Percentiles rank a stretch among this genome's conserved stretches.
phyloP scores from a whole-genome alignment of 768 basidiomycete species.

The Tricholoma furcatifolium region DNA sequence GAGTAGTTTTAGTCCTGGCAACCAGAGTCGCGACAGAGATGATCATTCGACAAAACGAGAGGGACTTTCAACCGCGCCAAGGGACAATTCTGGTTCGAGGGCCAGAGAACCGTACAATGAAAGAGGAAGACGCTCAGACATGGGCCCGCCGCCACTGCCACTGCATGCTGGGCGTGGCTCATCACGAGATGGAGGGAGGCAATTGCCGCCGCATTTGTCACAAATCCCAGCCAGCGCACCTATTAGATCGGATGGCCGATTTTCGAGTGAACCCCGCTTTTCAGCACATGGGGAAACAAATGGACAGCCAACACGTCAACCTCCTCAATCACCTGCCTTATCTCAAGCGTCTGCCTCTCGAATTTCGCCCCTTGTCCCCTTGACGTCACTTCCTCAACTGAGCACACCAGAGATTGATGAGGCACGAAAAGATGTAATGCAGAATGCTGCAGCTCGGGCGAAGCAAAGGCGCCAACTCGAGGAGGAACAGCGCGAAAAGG shows the following conservation, averaged over 20 bases:
- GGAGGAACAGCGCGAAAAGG: constrained; percentile 78
- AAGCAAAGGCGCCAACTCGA: constrained; percentile 77
- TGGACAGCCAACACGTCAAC: constrained; percentile 25
- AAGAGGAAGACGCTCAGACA: constrained; percentile 41
- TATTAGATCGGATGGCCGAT: constrained; percentile 32
- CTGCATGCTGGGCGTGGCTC: constrained; percentile 30
- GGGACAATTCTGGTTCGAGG: constrained; percentile 26
- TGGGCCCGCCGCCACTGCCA: constrained; percentile 55
- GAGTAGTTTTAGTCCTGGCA: constrained; percentile 21
- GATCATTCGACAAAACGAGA: constrained; percentile 30
- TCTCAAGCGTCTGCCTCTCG: constrained; percentile 39
- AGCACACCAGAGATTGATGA: constrained; percentile 55
- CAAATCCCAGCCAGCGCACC: constrained; percentile 29
- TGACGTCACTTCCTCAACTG: constrained; percentile 31
- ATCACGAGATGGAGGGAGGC: constrained; percentile 43
- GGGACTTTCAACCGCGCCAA: constrained; percentile 31
- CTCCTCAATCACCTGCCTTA: constrained; percentile 43
- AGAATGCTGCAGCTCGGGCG: constrained; percentile 80
- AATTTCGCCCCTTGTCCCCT: constrained; percentile 33
- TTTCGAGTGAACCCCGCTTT: constrained; percentile 42
- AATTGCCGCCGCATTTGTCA: constrained; percentile 58
- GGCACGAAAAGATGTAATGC: constrained; percentile 77
- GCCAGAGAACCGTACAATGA: constrained; percentile 31
- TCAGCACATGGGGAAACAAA: constrained; percentile 26
- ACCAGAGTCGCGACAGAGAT: constrained; percentile 26